These are phyloP conservation scores for Tolypocladium cylindrosporum DNA, from an alignment of 2,329 filamentous ascomycete species.

Conservation along the genomic window DNA sequence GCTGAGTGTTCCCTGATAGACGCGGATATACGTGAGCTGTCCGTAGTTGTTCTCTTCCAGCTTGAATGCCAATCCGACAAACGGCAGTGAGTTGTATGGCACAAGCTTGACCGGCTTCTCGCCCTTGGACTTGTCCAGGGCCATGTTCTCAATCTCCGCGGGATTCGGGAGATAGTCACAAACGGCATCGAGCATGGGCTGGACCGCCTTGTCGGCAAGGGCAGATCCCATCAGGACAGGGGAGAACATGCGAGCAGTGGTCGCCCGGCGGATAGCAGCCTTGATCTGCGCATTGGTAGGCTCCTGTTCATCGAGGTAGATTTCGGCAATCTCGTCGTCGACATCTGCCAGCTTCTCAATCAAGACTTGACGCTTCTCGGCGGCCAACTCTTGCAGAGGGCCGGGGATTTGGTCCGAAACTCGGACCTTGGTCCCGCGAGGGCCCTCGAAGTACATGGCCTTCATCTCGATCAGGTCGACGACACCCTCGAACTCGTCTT, in stretches of 20 bases:
- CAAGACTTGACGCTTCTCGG: conserved; percentile 74
- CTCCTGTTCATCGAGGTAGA: conserved; percentile 79
- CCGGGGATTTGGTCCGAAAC: conserved; percentile 73
- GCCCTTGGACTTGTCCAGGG: conserved; percentile 68
- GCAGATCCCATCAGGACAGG: conserved; percentile 96
- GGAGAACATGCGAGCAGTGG: conserved; percentile 81
- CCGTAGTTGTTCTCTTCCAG: conserved; percentile 98
- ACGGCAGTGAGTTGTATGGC: conserved; percentile 86
- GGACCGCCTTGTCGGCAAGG: conserved; percentile 85
- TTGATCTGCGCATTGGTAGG: conserved; percentile 80
- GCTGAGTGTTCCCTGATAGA: conserved; percentile 85
- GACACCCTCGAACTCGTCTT: conserved; percentile 87
- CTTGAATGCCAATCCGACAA: conserved; percentile 96
- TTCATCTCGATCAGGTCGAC: conserved; percentile 90
- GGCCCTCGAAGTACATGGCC: conserved; percentile 84
- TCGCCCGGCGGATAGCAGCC: conserved; percentile 81
- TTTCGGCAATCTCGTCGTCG: conserved; percentile 92
- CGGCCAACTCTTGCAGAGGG: conserved; percentile 63
- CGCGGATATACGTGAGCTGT: conserved; percentile 94
- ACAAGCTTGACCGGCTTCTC: conserved; percentile 80
- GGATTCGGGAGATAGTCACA: conserved; percentile 95
- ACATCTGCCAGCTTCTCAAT: conserved; percentile 96
- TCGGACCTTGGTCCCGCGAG: conserved; percentile 66
- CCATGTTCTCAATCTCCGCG: conserved; percentile 77
- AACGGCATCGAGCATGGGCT: conserved; percentile 93